A percentile compares a stretch with the other conserved stretches of the same genome.
These are phyloP conservation scores for Alloteropsis semialata DNA, from an alignment of 176 grass and related monocot species.

Conservation along the genomic window DNA sequence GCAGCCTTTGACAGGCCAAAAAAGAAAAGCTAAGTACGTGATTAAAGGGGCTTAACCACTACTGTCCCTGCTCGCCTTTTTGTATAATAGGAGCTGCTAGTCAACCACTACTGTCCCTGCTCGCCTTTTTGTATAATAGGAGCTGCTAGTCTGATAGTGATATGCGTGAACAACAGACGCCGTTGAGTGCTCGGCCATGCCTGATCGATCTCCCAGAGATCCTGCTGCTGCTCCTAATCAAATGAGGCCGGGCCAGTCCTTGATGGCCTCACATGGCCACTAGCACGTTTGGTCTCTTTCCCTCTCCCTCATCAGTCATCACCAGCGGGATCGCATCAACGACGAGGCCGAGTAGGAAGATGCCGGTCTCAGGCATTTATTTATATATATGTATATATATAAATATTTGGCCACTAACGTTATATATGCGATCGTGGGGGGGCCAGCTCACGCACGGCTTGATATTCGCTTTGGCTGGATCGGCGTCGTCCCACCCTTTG, in stretches of 20 bases:
- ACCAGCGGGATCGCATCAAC: neutral
- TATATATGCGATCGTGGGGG: neutral
- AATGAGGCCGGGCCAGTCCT: neutral
- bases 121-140: neutral
- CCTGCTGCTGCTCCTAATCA: neutral
- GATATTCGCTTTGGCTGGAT: neutral
- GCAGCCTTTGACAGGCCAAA: neutral
- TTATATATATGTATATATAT: neutral
- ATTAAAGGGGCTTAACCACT: neutral
- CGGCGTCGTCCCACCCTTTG: neutral
- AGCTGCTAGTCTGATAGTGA: neutral
- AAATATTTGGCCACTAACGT: neutral
- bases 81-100: neutral
- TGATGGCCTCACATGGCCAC: slow-evolving; percentile 44
- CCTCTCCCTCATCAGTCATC: neutral
- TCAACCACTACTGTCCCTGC: neutral
- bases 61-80: neutral
- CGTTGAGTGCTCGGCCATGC: slow-evolving; percentile 28
- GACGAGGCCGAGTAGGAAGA: neutral
- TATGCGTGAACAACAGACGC: neutral
- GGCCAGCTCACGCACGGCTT: slow-evolving; percentile 2
- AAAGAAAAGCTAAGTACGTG: neutral
- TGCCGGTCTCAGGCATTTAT: neutral
- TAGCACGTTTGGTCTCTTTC: neutral
- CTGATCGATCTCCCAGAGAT: slow-evolving; percentile 26